These are phyloP conservation scores for Xerocomus amazonicus DNA, from an alignment of 1,284 basidiomycete species.

Conservation along the genomic window DNA sequence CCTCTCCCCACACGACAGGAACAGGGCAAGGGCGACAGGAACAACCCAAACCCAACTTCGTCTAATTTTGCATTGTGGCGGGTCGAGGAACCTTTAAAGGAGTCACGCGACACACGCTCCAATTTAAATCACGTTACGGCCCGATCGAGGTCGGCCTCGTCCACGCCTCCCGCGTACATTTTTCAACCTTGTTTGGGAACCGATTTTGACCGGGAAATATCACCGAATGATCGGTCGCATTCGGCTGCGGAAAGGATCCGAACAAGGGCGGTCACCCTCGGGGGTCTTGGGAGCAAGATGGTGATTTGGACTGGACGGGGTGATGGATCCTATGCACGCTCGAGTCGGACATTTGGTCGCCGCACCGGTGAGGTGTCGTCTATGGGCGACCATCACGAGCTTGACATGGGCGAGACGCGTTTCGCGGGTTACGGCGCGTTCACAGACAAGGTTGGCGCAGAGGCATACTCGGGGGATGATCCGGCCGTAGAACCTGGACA, in stretches of 20 bases:
- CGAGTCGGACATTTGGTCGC: too few species aligned
- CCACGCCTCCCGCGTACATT: background rate
- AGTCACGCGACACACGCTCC: background rate
- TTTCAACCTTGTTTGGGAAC: background rate
- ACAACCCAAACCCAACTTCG: constrained; percentile 10
- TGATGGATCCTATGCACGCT: too few species aligned
- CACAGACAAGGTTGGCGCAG: background rate
- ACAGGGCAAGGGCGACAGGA: constrained; percentile 1
- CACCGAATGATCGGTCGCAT: background rate
- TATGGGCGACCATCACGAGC: too few species aligned
- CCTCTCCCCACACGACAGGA: constrained; percentile 7
- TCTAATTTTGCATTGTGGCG: constrained; percentile 20
- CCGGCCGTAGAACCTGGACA: constrained; percentile 16
- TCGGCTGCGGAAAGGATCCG: background rate
- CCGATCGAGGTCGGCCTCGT: constrained; percentile 2
- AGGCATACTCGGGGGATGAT: constrained; percentile 12
- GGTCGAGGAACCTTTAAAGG: constrained; percentile 17
- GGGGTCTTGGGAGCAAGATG: background rate
- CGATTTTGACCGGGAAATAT: constrained; percentile 1
- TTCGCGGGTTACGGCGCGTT: background rate
- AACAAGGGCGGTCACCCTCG: background rate
- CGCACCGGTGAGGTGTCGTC: background rate
- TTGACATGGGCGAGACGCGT: too few species aligned
- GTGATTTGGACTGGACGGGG: too few species aligned
- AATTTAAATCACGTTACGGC: constrained; percentile 1